These are phyloP conservation scores for Calonectria henricotiae DNA, from an alignment of 2,329 filamentous ascomycete species.

Conservation along the genomic window DNA sequence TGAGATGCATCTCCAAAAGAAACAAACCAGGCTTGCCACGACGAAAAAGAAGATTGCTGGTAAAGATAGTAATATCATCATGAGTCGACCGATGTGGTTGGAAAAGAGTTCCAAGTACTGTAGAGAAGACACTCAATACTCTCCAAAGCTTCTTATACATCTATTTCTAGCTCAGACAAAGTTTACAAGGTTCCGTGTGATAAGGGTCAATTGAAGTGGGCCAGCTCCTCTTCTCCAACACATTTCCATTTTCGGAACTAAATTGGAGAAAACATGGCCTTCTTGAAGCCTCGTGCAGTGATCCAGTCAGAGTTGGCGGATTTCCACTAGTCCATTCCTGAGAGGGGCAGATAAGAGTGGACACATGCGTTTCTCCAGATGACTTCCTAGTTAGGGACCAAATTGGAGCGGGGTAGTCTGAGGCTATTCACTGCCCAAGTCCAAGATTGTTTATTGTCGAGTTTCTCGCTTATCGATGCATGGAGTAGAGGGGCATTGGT, in stretches of 20 bases:
- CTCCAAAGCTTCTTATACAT: background rate
- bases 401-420: background rate
- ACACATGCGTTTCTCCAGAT: background rate
- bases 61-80: background rate
- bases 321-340: background rate
- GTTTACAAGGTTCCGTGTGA: background rate
- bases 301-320: background rate
- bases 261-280: background rate
- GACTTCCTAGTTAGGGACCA: background rate
- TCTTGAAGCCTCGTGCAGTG: background rate
- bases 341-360: background rate
- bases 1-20: constrained; percentile 47
- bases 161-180: background rate
- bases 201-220: background rate
- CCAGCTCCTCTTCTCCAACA: background rate
- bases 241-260: background rate
- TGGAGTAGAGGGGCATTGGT: background rate
- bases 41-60: background rate
- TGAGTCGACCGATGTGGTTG: background rate
- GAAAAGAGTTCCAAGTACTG: background rate
- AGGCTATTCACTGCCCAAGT: background rate
- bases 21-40: background rate
- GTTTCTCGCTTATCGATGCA: background rate
- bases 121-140: background rate
- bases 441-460: background rate